These are phyloP conservation scores for Penicillium steckii DNA, from an alignment of 495 filamentous ascomycete species.

Conservation along the genomic window DNA sequence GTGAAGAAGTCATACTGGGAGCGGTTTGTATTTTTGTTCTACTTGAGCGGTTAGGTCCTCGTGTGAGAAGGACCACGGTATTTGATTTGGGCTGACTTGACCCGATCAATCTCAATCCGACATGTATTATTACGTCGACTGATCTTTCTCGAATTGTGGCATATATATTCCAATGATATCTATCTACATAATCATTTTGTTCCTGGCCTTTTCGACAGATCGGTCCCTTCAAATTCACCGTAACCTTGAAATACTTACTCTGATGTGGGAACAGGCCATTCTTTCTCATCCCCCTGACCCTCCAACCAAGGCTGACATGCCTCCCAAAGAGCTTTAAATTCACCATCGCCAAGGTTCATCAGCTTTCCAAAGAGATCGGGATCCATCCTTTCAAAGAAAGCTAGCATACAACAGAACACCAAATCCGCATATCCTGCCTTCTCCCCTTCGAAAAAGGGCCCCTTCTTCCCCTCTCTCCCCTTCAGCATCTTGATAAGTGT, in stretches of 20 bases:
- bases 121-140: constrained; percentile 34
- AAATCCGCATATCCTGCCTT: constrained; percentile 29
- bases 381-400: constrained; percentile 25
- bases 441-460: constrained; percentile 32
- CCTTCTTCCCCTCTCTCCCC: constrained; percentile 30
- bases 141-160: constrained; percentile 26
- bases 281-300: constrained; percentile 33
- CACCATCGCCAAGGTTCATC: constrained; percentile 20
- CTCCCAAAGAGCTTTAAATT: constrained; percentile 22
- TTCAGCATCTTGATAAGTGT: constrained; percentile 21
- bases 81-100: constrained; percentile 11
- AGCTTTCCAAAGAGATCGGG: constrained; percentile 19
- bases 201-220: not conserved
- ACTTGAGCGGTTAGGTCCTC: not conserved
- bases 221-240: no score
- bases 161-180: constrained; percentile 29
- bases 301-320: constrained; percentile 32
- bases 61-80: not conserved
- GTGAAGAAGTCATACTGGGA: not conserved
- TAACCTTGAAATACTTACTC: no score
- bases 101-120: constrained; percentile 5
- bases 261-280: constrained; percentile 25
- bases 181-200: constrained; percentile 5
- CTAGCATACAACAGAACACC: constrained; percentile 13
- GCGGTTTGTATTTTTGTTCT: constrained; percentile 2